These are phyloP conservation scores for Dryadomyces sulphureus DNA, from an alignment of 2,329 filamentous ascomycete genomes.

Conservation along the genomic window DNA sequence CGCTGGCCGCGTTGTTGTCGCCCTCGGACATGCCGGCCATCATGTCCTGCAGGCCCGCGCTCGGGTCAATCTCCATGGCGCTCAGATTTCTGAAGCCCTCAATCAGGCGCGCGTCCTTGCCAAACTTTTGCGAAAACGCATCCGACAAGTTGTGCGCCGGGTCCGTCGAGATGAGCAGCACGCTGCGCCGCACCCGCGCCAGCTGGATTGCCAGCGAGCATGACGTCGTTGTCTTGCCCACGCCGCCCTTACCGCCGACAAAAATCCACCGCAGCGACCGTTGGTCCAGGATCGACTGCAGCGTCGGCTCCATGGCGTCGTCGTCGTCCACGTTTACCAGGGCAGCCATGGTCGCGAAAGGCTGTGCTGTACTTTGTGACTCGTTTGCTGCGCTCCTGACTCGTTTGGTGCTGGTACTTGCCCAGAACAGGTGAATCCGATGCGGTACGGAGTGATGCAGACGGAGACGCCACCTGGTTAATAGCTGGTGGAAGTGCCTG, in stretches of 20 bases:
- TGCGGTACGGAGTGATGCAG: too few relatives aligned
- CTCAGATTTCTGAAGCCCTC: slow-evolving; percentile 88
- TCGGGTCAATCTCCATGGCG: slow-evolving; percentile 98
- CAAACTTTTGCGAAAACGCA: slow-evolving; percentile 97
- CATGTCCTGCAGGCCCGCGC: slow-evolving; percentile 92
- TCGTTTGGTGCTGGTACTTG: too few relatives aligned
- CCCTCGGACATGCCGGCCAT: slow-evolving; percentile 65
- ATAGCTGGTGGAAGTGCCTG: neutral
- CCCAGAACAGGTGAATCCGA: too few relatives aligned
- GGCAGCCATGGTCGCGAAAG: slow-evolving; percentile 19
- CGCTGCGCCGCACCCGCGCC: slow-evolving; percentile 83
- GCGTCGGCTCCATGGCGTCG: slow-evolving; percentile 75
- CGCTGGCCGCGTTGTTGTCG: slow-evolving; percentile 30
- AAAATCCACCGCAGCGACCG: slow-evolving; percentile 97
- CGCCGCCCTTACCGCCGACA: slow-evolving; percentile 93
- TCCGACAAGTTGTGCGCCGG: slow-evolving; percentile 96
- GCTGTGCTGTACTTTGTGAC: too few relatives aligned
- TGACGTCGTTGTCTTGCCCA: slow-evolving; percentile 98
- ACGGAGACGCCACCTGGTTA: neutral
- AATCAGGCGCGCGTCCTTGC: slow-evolving; percentile 88
- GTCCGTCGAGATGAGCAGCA: slow-evolving; percentile 95
- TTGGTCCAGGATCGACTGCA: slow-evolving; percentile 91
- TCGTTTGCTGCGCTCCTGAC: too few relatives aligned
- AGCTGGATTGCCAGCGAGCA: slow-evolving; percentile 98
- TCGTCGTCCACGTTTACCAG: slow-evolving; percentile 42